A percentile compares a stretch with the other conserved stretches of the same genome.
These are phyloP conservation scores for Pythium plurisporium DNA, from an alignment of 352 stramenopile species.

Conservation along the genomic window DNA sequence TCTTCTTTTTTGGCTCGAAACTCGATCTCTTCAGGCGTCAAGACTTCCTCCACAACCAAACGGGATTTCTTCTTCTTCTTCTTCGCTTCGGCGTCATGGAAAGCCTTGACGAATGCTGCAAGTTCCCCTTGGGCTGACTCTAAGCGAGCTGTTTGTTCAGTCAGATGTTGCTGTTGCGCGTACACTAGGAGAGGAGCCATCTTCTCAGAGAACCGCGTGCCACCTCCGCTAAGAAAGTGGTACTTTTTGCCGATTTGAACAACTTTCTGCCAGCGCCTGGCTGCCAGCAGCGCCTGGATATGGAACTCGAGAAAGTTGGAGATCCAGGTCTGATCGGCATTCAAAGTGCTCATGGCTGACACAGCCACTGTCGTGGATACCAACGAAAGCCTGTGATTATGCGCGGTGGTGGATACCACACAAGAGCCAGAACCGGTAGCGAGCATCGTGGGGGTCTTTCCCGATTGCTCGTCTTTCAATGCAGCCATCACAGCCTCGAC, in stretches of 20 bases:
- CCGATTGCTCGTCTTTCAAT: slow-evolving; percentile 20
- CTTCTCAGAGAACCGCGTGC: slow-evolving; percentile 52
- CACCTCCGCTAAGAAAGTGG: slow-evolving; percentile 29
- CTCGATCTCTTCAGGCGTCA: slow-evolving; percentile 54
- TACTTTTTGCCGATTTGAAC: slow-evolving; percentile 55
- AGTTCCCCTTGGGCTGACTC: slow-evolving; percentile 28
- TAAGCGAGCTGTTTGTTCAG: slow-evolving; percentile 29
- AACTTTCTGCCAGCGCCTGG: slow-evolving; percentile 45
- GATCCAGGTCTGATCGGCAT: slow-evolving; percentile 49
- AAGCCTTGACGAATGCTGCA: slow-evolving; percentile 33
- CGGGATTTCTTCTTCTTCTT: slow-evolving; percentile 85
- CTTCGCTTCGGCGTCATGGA: slow-evolving; percentile 58
- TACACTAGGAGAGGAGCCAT: slow-evolving; percentile 55
- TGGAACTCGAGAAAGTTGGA: slow-evolving; percentile 37
- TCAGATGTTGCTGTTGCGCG: slow-evolving; percentile 59
- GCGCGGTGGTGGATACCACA: background rate
- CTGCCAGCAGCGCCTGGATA: slow-evolving; percentile 28
- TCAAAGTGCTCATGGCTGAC: slow-evolving; percentile 29
- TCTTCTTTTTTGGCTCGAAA: slow-evolving; percentile 40
- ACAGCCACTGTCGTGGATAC: slow-evolving; percentile 36
- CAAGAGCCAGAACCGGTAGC: background rate
- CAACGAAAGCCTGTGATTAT: slow-evolving; percentile 16
- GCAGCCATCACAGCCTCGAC: slow-evolving; percentile 30
- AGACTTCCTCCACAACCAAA: slow-evolving; percentile 61
- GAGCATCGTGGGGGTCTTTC: background rate